These are phyloP conservation scores for Blastobotrys illinoisensis DNA, from an alignment of 1,139 yeast genomes.

Conservation along the genomic window DNA sequence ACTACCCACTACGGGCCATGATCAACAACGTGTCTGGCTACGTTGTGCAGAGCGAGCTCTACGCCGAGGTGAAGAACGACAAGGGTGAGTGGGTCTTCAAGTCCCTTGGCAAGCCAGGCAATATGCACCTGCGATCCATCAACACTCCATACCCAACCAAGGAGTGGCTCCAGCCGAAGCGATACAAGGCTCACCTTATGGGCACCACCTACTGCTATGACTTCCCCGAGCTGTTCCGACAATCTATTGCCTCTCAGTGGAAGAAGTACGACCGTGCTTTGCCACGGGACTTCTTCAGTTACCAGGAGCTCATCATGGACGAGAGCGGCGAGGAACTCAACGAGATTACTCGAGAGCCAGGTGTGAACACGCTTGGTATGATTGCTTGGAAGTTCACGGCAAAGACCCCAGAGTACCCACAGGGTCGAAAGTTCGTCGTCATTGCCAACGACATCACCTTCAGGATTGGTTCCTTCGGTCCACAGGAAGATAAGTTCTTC, in stretches of 20 bases:
- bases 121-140: slow-evolving; percentile 94
- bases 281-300: slow-evolving; percentile 73
- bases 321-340: slow-evolving; percentile 58
- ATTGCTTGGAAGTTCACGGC: slow-evolving; percentile 90
- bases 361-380: slow-evolving; percentile 94
- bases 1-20: slow-evolving; percentile 94
- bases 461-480: slow-evolving; percentile 98
- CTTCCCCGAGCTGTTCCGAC: slow-evolving; percentile 97
- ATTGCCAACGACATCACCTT: slow-evolving; percentile 96
- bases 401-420: slow-evolving; percentile 95
- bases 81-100: slow-evolving; percentile 96
- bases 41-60: slow-evolving; percentile 91
- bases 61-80: slow-evolving; percentile 86
- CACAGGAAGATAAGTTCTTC: slow-evolving; percentile 90
- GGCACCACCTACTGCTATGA: slow-evolving; percentile 98
- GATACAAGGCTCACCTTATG: slow-evolving; percentile 96
- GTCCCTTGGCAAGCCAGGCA: slow-evolving; percentile 78
- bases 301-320: slow-evolving; percentile 78
- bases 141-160: slow-evolving; percentile 96
- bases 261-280: slow-evolving; percentile 47
- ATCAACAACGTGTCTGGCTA: slow-evolving; percentile 95
- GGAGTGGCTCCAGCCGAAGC: slow-evolving; percentile 96
- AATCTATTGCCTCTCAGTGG: slow-evolving; percentile 85
- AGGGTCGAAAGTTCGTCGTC: slow-evolving; percentile 87
- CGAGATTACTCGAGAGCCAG: slow-evolving; percentile 91